Conservation (phyloP, 306 rosid genomes). For the Trifolium pratense region DNA sequence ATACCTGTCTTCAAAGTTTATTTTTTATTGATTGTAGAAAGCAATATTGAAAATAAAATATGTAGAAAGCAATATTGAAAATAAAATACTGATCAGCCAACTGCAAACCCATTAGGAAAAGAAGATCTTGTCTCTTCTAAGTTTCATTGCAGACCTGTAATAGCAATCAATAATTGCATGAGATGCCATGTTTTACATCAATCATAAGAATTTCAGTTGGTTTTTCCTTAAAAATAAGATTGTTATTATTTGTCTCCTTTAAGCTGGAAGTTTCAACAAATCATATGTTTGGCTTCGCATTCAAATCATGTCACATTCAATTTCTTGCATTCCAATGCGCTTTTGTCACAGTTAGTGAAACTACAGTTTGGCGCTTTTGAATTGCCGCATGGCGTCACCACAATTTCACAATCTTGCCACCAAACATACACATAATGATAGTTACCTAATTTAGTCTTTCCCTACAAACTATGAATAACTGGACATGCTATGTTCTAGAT, state of each 20-base stretch:
- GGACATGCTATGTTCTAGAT: background rate
- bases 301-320: background rate
- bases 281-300: background rate
- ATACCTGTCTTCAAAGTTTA: conserved; percentile 16
- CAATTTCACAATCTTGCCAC: background rate
- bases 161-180: conserved; percentile 21
- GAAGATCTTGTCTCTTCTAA: conserved; percentile 11
- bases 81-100: background rate
- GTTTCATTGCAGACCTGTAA: conserved; percentile 13
- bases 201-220: background rate
- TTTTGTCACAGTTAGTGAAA: background rate
- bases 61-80: background rate
- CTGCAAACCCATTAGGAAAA: background rate
- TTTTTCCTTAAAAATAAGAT: conserved; percentile 4
- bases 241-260: background rate
- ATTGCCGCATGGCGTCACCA: background rate
- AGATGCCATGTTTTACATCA: conserved; percentile 19
- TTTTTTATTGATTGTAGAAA: background rate
- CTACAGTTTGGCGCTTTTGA: background rate
- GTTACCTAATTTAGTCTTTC: conserved; percentile 9
- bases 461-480: conserved; percentile 15
- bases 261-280: conserved; percentile 4
- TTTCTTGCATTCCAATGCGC: background rate
- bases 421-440: background rate
- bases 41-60: background rate